Evolutionary conservation across 108 stramenopile species (phyloP).

Genomic region (Parmales sp.): DNA sequence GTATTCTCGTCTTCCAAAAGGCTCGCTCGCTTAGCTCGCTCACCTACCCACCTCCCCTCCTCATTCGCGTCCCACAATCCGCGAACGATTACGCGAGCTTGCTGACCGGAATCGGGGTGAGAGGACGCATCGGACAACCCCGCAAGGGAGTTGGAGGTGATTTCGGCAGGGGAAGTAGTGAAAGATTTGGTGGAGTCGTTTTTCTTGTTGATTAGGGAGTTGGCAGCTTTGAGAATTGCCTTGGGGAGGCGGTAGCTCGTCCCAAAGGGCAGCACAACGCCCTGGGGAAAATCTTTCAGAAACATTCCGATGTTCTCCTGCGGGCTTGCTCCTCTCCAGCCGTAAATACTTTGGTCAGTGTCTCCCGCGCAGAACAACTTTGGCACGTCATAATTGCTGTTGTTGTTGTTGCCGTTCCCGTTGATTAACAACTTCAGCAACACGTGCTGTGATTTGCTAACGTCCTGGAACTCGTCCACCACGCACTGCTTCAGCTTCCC

Average conservation of each 20-base stretch:
- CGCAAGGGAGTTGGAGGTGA: no score
- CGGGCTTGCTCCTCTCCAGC: constrained; percentile 39
- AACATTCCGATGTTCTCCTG: constrained; percentile 40
- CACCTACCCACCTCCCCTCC: no score
- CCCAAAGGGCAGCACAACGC: constrained; percentile 35
- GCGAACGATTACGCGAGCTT: neutral
- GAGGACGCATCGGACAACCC: neutral
- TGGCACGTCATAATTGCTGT: neutral
- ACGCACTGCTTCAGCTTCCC: neutral
- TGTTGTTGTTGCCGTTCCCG: neutral
- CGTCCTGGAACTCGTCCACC: neutral
- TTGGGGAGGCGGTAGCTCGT: constrained; percentile 41
- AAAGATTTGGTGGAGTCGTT: neutral
- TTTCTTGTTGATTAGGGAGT: constrained; percentile 18
- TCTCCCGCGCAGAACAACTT: neutral
- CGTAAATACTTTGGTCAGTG: neutral
- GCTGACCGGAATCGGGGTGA: neutral
- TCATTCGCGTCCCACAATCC: constrained; percentile 3
- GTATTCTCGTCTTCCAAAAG: no score
- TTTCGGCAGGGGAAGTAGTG: neutral
- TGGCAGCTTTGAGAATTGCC: constrained; percentile 36
- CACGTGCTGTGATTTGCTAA: neutral
- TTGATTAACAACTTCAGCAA: neutral
- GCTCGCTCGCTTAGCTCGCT: no score
- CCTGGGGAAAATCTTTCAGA: constrained; percentile 44